phyloP scores from a whole-genome alignment of 2,329 filamentous ascomycete species.

The Plenodomus lindquistii region DNA sequence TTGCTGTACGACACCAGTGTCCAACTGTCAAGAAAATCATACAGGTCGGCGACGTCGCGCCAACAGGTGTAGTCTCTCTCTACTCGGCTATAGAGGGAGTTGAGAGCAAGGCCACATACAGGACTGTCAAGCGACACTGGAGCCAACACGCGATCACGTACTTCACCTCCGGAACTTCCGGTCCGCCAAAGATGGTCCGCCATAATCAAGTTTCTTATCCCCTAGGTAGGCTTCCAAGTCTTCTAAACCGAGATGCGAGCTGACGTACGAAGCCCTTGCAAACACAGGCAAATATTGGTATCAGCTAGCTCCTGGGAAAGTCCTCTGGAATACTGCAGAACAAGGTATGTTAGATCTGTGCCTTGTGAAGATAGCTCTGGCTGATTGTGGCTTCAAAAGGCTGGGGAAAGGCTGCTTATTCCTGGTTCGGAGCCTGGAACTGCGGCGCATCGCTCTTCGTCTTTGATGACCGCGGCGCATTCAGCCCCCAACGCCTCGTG shows the following conservation, averaged over 20 bases:
- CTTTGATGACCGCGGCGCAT: slow-evolving; percentile 5
- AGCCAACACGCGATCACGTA: slow-evolving; percentile 1
- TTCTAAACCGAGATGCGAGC: not conserved
- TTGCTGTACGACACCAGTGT: slow-evolving; percentile 2
- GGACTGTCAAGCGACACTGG: slow-evolving; percentile 1
- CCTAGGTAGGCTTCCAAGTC: slow-evolving; percentile 2
- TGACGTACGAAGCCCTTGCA: slow-evolving; percentile 1
- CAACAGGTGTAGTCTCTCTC: not conserved
- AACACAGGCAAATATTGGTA: slow-evolving; percentile 8
- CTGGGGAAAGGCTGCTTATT: slow-evolving; percentile 10
- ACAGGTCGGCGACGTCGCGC: slow-evolving; percentile 1
- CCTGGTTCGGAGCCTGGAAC: slow-evolving; percentile 8
- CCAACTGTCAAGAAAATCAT: not conserved
- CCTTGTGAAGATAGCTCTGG: too few relatives aligned
- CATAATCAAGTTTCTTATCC: slow-evolving; percentile 8
- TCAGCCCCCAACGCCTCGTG: slow-evolving; percentile 4
- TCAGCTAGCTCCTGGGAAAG: slow-evolving; percentile 3
- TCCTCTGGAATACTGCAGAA: slow-evolving; percentile 9
- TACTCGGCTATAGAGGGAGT: not conserved
- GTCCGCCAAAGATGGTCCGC: slow-evolving; percentile 9
- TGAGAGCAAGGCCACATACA: not conserved
- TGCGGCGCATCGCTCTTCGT: slow-evolving; percentile 9
- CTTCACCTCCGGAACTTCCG: slow-evolving; percentile 10
- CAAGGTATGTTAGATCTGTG: slow-evolving; percentile 1
- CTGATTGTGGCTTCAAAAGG: not conserved